Evolutionary conservation across 805 yeast species (phyloP).

Genomic region (Ogataea paradorogensis): DNA sequence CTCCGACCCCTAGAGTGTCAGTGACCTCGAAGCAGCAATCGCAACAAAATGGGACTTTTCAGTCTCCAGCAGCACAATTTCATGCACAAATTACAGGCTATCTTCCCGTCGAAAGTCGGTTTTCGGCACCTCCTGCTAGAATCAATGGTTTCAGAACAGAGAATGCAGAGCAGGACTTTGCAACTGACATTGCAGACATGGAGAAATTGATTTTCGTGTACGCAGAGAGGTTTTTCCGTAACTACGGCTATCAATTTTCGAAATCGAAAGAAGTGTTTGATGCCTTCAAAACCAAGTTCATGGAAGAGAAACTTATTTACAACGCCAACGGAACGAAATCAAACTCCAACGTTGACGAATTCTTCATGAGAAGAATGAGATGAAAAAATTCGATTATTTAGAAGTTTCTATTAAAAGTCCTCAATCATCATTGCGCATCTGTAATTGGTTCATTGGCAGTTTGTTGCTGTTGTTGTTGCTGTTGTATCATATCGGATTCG

Average conservation of each 20-base stretch:
- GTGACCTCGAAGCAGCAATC: background rate
- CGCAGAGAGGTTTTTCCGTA: constrained; percentile 32
- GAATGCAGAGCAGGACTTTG: constrained; percentile 8
- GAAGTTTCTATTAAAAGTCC: constrained; percentile 3
- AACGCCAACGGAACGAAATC: constrained; percentile 12
- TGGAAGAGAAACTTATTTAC: constrained; percentile 31
- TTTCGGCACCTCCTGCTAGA: constrained; percentile 1
- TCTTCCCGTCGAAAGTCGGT: constrained; percentile 13
- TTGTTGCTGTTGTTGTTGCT: constrained; percentile 27
- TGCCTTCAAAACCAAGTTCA: constrained; percentile 29
- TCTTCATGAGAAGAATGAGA: constrained; percentile 20
- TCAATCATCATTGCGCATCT: constrained; percentile 2
- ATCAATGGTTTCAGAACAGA: constrained; percentile 1
- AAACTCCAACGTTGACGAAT: constrained; percentile 20
- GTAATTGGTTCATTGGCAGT: constrained; percentile 7
- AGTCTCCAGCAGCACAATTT: constrained; percentile 9
- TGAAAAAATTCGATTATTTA: constrained; percentile 2
- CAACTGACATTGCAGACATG: constrained; percentile 29
- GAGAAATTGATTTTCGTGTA: constrained; percentile 33
- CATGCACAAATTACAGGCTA: constrained; percentile 12
- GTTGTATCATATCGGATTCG: constrained; percentile 26
- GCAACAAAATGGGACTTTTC: constrained; percentile 2
- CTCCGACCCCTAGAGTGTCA: background rate
- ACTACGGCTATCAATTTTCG: constrained; percentile 25
- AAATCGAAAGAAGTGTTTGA: constrained; percentile 31